A percentile compares a stretch with the other conserved stretches of the same genome.
Conservation (phyloP, 129 eudicot genomes). For the Kitagawia praeruptora region DNA sequence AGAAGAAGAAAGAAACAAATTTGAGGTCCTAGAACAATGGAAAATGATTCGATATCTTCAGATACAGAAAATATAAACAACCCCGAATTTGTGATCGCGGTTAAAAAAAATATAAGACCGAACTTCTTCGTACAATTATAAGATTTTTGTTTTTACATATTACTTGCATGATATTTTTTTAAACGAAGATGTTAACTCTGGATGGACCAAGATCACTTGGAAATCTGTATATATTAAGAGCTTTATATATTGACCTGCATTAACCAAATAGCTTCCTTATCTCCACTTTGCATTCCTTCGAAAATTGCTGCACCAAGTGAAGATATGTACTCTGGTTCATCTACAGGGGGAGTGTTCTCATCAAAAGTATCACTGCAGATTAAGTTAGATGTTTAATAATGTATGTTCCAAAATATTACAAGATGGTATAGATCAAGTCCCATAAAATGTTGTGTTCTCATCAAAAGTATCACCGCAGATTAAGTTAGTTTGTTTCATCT, state of each 20-base stretch:
- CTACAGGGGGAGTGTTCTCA: constrained; percentile 81
- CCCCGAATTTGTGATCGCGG: neutral
- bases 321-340: constrained; percentile 75
- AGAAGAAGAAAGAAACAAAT: neutral
- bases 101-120: neutral
- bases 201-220: neutral
- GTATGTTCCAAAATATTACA: neutral
- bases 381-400: neutral
- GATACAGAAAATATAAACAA: neutral
- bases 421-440: neutral
- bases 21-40: neutral
- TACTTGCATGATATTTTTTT: neutral
- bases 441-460: neutral
- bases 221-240: neutral
- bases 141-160: neutral
- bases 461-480: too few relatives aligned
- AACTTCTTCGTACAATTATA: neutral
- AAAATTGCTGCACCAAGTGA: constrained; percentile 75
- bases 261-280: constrained; percentile 73
- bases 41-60: neutral
- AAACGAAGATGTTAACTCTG: neutral
- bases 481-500: neutral
- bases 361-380: constrained; percentile 72
- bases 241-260: constrained; percentile 55
- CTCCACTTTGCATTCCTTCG: constrained; percentile 80